These are phyloP conservation scores for Imleria badia DNA, from an alignment of 768 basidiomycete genomes.

Conservation along the genomic window DNA sequence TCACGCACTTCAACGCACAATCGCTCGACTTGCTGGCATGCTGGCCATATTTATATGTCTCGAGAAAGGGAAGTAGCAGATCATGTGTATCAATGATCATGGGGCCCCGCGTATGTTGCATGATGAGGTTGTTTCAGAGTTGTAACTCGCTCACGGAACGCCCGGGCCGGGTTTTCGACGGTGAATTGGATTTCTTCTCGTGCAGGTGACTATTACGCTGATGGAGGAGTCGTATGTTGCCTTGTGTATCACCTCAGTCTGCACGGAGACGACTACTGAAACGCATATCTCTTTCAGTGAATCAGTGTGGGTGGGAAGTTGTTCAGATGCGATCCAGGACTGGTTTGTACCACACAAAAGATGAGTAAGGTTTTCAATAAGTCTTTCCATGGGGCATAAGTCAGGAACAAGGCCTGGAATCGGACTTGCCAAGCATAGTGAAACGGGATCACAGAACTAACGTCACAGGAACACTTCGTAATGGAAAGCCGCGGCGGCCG, in stretches of 20 bases:
- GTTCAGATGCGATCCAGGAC: too few species aligned
- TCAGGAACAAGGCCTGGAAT: not conserved
- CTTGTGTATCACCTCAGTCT: not conserved
- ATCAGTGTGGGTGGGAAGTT: too few species aligned
- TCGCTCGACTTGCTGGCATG: not conserved
- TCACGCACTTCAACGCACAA: not conserved
- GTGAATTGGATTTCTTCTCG: not conserved
- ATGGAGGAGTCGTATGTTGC: not conserved
- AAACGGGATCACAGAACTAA: not conserved
- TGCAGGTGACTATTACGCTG: not conserved
- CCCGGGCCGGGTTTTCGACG: not conserved
- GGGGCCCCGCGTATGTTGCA: not conserved
- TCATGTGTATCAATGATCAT: not conserved
- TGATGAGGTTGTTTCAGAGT: constrained; percentile 3
- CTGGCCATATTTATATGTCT: constrained; percentile 1
- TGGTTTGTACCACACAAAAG: too few species aligned
- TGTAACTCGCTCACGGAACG: not conserved
- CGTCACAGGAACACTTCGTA: not conserved
- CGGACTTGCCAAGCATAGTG: not conserved
- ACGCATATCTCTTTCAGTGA: too few species aligned
- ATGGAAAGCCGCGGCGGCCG: not conserved
- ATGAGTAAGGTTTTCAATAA: not conserved
- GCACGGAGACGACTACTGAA: too few species aligned
- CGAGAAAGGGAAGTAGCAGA: not conserved
- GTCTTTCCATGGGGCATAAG: not conserved